A percentile compares a stretch with the other conserved stretches of the same genome.
These are phyloP conservation scores for Micractinium sp. DNA, from an alignment of 139 green algal species.

Conservation along the genomic window DNA sequence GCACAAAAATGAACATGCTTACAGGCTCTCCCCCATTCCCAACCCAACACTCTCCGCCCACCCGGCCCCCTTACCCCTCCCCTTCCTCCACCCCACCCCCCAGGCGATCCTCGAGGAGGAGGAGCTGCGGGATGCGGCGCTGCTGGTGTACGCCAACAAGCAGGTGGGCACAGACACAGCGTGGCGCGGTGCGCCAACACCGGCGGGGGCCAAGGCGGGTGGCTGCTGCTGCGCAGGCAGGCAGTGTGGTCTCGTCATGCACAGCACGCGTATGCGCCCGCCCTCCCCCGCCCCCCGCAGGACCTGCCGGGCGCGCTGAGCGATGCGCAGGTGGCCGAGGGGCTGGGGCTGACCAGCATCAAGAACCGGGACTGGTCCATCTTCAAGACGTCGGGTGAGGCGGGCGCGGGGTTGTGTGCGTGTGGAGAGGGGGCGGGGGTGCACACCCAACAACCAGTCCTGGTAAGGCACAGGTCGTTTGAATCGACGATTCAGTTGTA, in stretches of 20 bases:
- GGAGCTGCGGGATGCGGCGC: slow-evolving; percentile 91
- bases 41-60: neutral
- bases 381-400: slow-evolving; percentile 86
- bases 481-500: no score
- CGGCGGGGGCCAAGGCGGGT: no score
- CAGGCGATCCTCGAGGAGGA: slow-evolving; percentile 98
- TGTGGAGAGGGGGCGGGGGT: neutral
- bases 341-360: slow-evolving; percentile 90
- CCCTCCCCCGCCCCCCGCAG: slow-evolving; percentile 48
- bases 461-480: no score
- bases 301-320: slow-evolving; percentile 93
- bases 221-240: neutral
- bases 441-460: no score
- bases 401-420: no score
- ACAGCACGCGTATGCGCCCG: no score
- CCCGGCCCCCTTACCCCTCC: neutral
- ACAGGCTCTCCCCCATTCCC: no score
- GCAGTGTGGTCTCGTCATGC: no score
- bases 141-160: slow-evolving; percentile 99
- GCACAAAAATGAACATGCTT: no score
- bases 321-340: slow-evolving; percentile 93
- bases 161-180: slow-evolving; percentile 55
- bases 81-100: neutral
- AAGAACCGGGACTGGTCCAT: slow-evolving; percentile 95
- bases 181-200: slow-evolving; percentile 93